phyloP scores from a whole-genome alignment of 768 basidiomycete species.

The Mycena filopes region DNA sequence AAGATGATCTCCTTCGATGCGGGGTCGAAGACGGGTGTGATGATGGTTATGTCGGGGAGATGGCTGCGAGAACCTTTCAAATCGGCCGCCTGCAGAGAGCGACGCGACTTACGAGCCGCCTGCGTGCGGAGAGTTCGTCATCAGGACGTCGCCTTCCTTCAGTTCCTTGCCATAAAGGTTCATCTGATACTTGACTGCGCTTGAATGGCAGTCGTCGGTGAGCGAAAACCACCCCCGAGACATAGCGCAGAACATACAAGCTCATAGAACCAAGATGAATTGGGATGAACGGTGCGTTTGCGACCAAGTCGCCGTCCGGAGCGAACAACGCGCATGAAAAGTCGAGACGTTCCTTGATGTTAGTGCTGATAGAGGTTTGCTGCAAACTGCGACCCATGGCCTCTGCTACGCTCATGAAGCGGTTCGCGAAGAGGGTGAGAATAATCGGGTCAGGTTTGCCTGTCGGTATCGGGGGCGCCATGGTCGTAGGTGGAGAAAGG shows the following conservation, averaged over 20 bases:
- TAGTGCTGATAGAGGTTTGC: constrained; percentile 92
- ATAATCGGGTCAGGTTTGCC: constrained; percentile 85
- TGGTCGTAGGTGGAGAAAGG: too few species aligned
- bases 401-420: constrained; percentile 97
- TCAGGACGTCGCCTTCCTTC: constrained; percentile 91
- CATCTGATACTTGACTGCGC: constrained; percentile 93
- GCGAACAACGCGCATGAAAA: constrained; percentile 96
- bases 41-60: constrained; percentile 91
- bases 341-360: constrained; percentile 96
- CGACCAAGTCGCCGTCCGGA: constrained; percentile 93
- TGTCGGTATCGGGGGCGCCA: constrained; percentile 30
- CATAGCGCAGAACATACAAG: constrained; percentile 65
- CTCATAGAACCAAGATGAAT: constrained; percentile 92
- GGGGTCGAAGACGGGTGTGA: constrained; percentile 88
- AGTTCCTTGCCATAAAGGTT: constrained; percentile 74
- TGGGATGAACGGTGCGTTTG: constrained; percentile 93
- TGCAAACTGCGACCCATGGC: constrained; percentile 93
- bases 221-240: not conserved
- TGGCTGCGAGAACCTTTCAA: constrained; percentile 47
- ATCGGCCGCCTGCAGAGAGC: not conserved
- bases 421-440: constrained; percentile 92
- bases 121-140: constrained; percentile 91
- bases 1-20: constrained; percentile 81
- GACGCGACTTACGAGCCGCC: constrained; percentile 80
- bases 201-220: not conserved